phyloP scores from a whole-genome alignment of 768 basidiomycete genomes.

The Suillus subaureus region DNA sequence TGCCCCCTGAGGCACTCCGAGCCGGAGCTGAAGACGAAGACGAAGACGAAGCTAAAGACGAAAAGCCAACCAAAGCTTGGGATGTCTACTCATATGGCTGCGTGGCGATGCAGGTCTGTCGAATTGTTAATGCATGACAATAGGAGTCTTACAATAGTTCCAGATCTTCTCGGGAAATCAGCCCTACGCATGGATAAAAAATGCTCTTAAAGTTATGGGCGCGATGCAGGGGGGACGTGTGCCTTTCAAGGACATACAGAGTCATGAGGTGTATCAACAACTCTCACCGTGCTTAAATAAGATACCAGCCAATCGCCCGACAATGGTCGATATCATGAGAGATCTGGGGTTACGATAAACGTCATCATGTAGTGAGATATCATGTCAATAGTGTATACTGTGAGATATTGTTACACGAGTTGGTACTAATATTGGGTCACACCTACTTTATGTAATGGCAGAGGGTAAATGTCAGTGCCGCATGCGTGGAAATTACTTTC shows the following conservation, averaged over 20 bases:
- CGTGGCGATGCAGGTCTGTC: background rate
- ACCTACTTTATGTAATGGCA: no score
- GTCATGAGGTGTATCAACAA: background rate
- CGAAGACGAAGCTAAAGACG: background rate
- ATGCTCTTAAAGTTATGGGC: constrained; percentile 16
- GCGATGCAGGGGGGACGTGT: background rate
- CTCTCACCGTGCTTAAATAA: background rate
- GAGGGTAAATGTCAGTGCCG: no score
- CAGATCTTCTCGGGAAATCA: constrained; percentile 28
- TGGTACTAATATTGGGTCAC: no score
- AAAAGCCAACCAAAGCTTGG: constrained; percentile 19
- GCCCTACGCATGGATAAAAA: constrained; percentile 19
- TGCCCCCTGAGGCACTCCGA: constrained; percentile 19
- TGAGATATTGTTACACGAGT: background rate
- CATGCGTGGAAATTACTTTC: no score
- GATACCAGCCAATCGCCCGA: background rate
- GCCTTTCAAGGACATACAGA: background rate
- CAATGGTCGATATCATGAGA: background rate
- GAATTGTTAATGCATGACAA: background rate
- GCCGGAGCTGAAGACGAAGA: background rate
- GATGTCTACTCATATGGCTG: constrained; percentile 6
- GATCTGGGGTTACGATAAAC: background rate
- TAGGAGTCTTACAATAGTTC: background rate
- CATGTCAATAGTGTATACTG: background rate
- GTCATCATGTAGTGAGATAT: background rate